phyloP scores from a whole-genome alignment of 129 eudicot genomes.

The Ambrosia trifida region DNA sequence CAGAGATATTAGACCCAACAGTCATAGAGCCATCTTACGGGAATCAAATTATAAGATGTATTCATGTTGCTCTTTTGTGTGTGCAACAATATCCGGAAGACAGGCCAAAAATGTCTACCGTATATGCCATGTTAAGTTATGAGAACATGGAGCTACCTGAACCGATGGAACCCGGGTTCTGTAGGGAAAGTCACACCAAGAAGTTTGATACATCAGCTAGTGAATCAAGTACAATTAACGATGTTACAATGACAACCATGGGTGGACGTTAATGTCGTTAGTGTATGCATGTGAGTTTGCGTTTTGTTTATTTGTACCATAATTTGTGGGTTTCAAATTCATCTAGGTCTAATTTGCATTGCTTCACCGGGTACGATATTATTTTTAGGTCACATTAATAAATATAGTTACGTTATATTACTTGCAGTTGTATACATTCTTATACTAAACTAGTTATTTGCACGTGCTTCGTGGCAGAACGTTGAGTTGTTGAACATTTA shows the following conservation, averaged over 20 bases:
- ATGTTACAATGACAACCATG: constrained; percentile 40
- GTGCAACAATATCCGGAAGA: constrained; percentile 50
- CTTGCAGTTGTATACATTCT: background rate
- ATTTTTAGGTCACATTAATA: background rate
- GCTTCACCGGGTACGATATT: background rate
- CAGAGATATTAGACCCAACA: constrained; percentile 39
- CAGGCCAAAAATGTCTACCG: constrained; percentile 52
- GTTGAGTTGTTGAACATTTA: no score
- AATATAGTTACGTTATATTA: no score
- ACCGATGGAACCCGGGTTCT: constrained; percentile 49
- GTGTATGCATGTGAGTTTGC: background rate
- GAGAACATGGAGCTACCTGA: constrained; percentile 39
- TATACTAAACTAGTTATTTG: no score
- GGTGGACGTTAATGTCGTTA: constrained; percentile 23
- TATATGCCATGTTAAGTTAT: constrained; percentile 37
- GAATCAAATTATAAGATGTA: constrained; percentile 39
- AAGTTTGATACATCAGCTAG: constrained; percentile 32
- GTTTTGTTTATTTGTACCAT: constrained; percentile 23
- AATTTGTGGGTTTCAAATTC: constrained; percentile 8
- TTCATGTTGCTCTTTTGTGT: constrained; percentile 55
- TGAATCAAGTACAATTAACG: constrained; percentile 30
- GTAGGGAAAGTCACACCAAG: constrained; percentile 28
- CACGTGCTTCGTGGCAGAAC: no score
- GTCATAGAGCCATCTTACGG: constrained; percentile 30
- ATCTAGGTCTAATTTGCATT: background rate